phyloP scores from a whole-genome alignment of 441 rosid species.

The Erodium trifolium region DNA sequence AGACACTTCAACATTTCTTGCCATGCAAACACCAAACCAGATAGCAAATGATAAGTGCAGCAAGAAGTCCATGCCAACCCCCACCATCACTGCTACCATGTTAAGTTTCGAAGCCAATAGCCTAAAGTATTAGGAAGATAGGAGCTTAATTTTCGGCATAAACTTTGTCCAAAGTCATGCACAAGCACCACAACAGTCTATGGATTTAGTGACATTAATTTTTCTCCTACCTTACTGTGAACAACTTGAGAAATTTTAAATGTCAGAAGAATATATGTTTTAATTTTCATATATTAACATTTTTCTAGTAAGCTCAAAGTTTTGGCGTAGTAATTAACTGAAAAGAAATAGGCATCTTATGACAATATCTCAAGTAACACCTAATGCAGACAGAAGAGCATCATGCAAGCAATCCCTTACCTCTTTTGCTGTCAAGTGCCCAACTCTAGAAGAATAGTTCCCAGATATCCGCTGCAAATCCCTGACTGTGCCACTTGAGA shows the following conservation, averaged over 20 bases:
- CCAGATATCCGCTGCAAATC: conserved; percentile 90
- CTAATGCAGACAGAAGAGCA: conserved; percentile 8
- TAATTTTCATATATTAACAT: not conserved
- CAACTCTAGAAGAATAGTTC: conserved; percentile 59
- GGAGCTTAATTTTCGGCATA: not conserved
- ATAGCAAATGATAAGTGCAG: not conserved
- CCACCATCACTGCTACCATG: not conserved
- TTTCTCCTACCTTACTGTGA: not conserved
- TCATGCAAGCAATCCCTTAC: conserved; percentile 33
- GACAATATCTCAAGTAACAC: not conserved
- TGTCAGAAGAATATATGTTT: not conserved
- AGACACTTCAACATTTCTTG: no score
- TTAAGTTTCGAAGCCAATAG: not conserved
- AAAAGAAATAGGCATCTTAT: not conserved
- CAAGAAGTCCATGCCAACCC: not conserved
- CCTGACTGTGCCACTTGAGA: conserved; percentile 62
- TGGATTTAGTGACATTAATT: not conserved
- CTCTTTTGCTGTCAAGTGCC: conserved; percentile 67
- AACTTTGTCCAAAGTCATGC: not conserved
- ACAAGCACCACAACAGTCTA: not conserved
- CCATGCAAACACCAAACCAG: not conserved
- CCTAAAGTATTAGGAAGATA: not conserved
- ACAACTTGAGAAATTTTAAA: not conserved
- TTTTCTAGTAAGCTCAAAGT: not conserved
- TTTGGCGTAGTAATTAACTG: not conserved